Evolutionary conservation across 2,329 filamentous ascomycete species (phyloP).

Genomic region (Botrytis medusae): DNA sequence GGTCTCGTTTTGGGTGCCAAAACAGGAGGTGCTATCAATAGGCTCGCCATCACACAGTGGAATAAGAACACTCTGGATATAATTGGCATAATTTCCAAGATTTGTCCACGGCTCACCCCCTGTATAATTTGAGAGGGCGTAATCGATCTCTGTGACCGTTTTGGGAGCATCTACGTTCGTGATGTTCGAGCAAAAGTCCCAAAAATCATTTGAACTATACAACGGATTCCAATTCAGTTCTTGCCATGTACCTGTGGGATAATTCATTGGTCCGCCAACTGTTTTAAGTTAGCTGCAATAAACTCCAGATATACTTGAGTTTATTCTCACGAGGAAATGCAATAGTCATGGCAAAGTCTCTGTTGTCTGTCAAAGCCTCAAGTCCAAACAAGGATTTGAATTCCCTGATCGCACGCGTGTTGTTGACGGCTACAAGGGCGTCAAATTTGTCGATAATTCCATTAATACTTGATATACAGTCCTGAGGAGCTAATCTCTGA

Average conservation of each 20-base stretch:
- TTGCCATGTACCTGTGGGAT: slow-evolving; percentile 54
- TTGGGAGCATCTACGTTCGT: slow-evolving; percentile 48
- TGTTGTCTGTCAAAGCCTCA: slow-evolving; percentile 45
- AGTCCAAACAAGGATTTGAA: slow-evolving; percentile 51
- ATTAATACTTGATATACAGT: slow-evolving; percentile 51
- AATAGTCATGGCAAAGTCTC: slow-evolving; percentile 51
- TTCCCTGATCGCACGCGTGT: slow-evolving; percentile 45
- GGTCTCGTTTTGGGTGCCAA: slow-evolving; percentile 42
- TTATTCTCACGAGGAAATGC: slow-evolving; percentile 42
- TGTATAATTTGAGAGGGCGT: slow-evolving; percentile 49
- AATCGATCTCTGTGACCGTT: slow-evolving; percentile 48
- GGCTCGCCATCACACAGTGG: slow-evolving; percentile 46
- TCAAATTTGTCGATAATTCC: slow-evolving; percentile 52
- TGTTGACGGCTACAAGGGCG: slow-evolving; percentile 45
- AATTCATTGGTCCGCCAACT: slow-evolving; percentile 49
- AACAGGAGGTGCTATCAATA: slow-evolving; percentile 47
- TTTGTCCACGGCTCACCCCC: slow-evolving; percentile 51
- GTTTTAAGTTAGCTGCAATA: slow-evolving; percentile 15
- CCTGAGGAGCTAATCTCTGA: slow-evolving; percentile 49
- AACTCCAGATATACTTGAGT: background rate
- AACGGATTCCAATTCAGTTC: slow-evolving; percentile 51
- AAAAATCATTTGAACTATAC: slow-evolving; percentile 49
- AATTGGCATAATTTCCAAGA: slow-evolving; percentile 53
- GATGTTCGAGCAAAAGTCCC: slow-evolving; percentile 52
- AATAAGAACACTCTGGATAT: slow-evolving; percentile 48